phyloP scores from a whole-genome alignment of 1,139 yeast genomes.

The Candida neerlandica region DNA sequence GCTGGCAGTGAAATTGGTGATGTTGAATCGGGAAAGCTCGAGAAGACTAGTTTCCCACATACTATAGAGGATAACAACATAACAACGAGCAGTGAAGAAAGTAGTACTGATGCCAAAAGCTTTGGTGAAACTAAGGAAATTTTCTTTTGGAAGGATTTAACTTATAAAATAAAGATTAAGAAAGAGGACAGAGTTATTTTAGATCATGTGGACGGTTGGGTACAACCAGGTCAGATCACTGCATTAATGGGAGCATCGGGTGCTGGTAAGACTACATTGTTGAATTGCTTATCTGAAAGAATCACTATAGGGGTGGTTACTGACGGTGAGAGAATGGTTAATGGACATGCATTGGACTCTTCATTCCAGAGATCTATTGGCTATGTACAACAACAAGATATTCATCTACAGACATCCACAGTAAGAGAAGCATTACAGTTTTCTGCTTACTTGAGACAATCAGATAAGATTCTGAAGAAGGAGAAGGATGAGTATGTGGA shows the following conservation, averaged over 20 bases:
- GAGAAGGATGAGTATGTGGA: constrained; percentile 39
- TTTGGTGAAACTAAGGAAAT: constrained; percentile 36
- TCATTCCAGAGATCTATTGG: constrained; percentile 44
- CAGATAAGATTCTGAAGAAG: constrained; percentile 25
- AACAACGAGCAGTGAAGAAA: constrained; percentile 7
- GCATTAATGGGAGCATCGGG: constrained; percentile 37
- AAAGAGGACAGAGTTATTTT: constrained; percentile 64
- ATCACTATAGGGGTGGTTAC: constrained; percentile 36
- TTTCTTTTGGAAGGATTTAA: constrained; percentile 80
- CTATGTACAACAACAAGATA: constrained; percentile 43
- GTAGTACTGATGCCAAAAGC: too few species aligned
- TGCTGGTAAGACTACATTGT: constrained; percentile 37
- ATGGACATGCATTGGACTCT: constrained; percentile 32
- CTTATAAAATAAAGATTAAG: constrained; percentile 72
- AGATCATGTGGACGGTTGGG: constrained; percentile 71
- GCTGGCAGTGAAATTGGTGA: constrained; percentile 3
- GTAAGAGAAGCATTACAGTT: constrained; percentile 39
- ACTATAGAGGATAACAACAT: constrained; percentile 8
- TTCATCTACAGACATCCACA: constrained; percentile 37
- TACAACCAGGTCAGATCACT: constrained; percentile 34
- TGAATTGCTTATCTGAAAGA: constrained; percentile 36
- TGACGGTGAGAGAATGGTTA: constrained; percentile 38
- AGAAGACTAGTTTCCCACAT: constrained; percentile 17
- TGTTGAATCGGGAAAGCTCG: constrained; percentile 12
- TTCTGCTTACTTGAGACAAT: constrained; percentile 40